Conservation (phyloP, 2,329 filamentous ascomycete genomes). For the Xylaria sp. region DNA sequence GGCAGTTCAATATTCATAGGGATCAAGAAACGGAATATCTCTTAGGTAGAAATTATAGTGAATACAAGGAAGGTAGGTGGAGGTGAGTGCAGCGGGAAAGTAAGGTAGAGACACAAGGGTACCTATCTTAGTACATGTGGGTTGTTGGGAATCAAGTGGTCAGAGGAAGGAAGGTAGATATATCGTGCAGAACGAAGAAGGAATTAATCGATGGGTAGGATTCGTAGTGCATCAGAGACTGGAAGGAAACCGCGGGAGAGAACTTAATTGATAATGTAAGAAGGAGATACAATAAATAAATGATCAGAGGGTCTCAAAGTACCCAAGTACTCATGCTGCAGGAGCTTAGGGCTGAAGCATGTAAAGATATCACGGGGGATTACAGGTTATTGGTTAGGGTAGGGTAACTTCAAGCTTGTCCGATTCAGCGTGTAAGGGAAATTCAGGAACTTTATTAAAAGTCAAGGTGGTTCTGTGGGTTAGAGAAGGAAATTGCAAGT, state of each 20-base stretch:
- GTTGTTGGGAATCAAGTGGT: neutral
- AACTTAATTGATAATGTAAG: neutral
- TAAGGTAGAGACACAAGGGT: neutral
- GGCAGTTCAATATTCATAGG: neutral
- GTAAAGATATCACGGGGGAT: neutral
- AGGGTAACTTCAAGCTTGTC: neutral
- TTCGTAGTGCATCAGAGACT: neutral
- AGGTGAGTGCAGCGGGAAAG: neutral
- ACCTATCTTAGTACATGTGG: neutral
- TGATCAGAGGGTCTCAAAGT: neutral
- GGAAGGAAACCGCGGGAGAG: neutral
- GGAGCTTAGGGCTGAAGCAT: neutral
- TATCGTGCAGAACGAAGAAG: constrained; percentile 8
- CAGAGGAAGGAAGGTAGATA: neutral
- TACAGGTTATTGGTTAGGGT: neutral
- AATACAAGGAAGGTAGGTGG: neutral
- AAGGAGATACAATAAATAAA: neutral
- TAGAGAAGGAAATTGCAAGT: neutral
- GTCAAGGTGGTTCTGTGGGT: neutral
- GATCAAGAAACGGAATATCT: neutral
- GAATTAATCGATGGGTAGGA: neutral
- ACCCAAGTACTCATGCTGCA: neutral
- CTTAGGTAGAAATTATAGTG: neutral
- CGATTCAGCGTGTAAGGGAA: neutral
- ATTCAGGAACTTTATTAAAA: neutral